Evolutionary conservation across 805 yeast genomes (phyloP).

Genomic region (Osmozyma mogii): DNA sequence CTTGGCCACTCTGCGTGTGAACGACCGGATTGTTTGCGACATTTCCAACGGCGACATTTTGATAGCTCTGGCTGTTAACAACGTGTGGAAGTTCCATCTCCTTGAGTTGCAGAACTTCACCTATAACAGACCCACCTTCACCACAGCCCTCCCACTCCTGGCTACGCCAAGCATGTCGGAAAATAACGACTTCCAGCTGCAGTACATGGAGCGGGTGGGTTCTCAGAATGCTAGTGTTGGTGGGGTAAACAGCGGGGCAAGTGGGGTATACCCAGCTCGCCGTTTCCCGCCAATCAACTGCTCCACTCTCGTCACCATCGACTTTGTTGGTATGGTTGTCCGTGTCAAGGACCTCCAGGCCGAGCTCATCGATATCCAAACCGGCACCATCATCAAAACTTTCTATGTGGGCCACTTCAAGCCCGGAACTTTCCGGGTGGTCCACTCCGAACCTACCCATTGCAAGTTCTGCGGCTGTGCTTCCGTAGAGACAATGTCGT

Average conservation of each 20-base stretch:
- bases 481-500: conserved; percentile 62
- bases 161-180: too few relatives aligned
- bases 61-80: conserved; percentile 58
- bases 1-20: conserved; percentile 63
- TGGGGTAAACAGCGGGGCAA: conserved; percentile 7
- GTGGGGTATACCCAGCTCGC: conserved; percentile 1
- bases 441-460: conserved; percentile 81
- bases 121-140: conserved; percentile 3
- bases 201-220: too few relatives aligned
- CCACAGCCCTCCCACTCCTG: neutral
- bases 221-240: too few relatives aligned
- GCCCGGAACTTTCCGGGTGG: conserved; percentile 52
- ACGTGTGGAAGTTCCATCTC: conserved; percentile 55
- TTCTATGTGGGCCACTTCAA: conserved; percentile 58
- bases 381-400: conserved; percentile 61
- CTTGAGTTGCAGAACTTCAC: conserved; percentile 19
- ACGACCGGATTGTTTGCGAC: conserved; percentile 59
- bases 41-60: conserved; percentile 43
- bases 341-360: conserved; percentile 49
- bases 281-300: conserved; percentile 25
- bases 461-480: conserved; percentile 90
- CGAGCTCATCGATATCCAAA: conserved; percentile 68
- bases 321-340: conserved; percentile 70
- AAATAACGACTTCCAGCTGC: too few relatives aligned
- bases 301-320: conserved; percentile 44